Evolutionary conservation across 225 moss, liverwort and hornwort genomes (phyloP).

Genomic region (Bryoerythrophyllum caledonicum): DNA sequence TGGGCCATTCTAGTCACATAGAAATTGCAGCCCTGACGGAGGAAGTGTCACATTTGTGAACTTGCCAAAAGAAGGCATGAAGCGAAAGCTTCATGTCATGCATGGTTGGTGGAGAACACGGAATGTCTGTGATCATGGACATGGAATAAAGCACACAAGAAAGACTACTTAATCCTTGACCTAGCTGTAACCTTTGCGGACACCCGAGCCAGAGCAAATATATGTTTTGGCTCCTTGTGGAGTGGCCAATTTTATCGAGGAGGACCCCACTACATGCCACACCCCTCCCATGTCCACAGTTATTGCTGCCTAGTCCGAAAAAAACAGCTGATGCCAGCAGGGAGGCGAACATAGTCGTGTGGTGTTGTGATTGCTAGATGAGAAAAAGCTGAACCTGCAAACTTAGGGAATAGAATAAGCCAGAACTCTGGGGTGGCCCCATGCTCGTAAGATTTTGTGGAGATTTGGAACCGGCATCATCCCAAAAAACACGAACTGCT

Average conservation of each 20-base stretch:
- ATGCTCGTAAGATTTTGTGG: constrained; percentile 17
- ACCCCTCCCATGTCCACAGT: not conserved
- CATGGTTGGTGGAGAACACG: not conserved
- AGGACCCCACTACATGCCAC: not conserved
- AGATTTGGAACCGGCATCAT: constrained; percentile 18
- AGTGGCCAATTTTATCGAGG: not conserved
- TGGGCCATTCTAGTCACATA: not conserved
- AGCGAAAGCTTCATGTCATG: not conserved
- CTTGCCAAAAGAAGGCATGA: not conserved
- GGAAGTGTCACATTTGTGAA: not conserved
- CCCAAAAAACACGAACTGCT: not conserved
- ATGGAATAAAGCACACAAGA: not conserved
- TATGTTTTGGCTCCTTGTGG: not conserved
- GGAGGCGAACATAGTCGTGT: too few relatives aligned
- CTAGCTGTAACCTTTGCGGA: not conserved
- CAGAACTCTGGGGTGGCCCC: not conserved
- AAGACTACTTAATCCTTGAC: not conserved
- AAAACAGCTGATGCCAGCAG: not conserved
- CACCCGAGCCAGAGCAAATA: too few relatives aligned
- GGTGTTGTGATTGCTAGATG: constrained; percentile 1
- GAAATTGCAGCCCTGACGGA: not conserved
- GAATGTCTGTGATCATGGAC: constrained; percentile 1
- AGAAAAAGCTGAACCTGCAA: not conserved
- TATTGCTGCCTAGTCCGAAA: not conserved
- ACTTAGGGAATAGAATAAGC: not conserved